Evolutionary conservation across 2,329 filamentous ascomycete genomes (phyloP).

Genomic region (Ilyonectria destructans): DNA sequence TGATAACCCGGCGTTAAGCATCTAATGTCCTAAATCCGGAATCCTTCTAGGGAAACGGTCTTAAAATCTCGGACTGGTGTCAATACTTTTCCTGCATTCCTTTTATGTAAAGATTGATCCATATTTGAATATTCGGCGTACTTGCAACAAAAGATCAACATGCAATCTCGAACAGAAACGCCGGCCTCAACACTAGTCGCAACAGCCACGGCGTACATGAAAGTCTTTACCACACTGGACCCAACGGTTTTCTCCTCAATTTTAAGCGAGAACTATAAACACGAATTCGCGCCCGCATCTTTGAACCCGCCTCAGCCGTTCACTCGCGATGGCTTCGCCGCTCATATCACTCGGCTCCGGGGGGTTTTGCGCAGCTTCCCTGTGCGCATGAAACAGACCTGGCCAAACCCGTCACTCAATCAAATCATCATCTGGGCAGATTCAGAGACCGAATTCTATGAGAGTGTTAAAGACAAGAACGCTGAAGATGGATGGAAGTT

Average conservation of each 20-base stretch:
- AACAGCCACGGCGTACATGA: not conserved
- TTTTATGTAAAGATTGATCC: no score
- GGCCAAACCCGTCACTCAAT: constrained; percentile 3
- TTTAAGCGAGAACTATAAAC: not conserved
- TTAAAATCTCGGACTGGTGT: no score
- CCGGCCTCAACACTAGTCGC: not conserved
- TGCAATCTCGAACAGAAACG: not conserved
- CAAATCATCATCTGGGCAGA: constrained; percentile 10
- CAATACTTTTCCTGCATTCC: no score
- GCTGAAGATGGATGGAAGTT: not conserved
- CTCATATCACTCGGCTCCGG: not conserved
- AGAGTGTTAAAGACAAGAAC: not conserved
- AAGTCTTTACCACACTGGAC: not conserved
- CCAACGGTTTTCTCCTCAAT: not conserved
- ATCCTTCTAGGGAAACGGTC: no score
- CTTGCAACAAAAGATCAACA: not conserved
- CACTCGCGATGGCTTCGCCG: not conserved
- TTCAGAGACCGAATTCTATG: constrained; percentile 1
- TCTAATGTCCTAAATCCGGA: no score
- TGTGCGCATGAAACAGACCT: constrained; percentile 7
- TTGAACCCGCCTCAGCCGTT: not conserved
- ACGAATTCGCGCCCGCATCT: not conserved
- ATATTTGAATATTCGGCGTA: no score
- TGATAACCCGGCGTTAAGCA: no score
- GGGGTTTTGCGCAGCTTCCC: constrained; percentile 3